Evolutionary conservation across 306 rosid genomes (phyloP), one percentile per base, ranked within the genome.

Genomic region (Gleditsia sinensis): DNA sequence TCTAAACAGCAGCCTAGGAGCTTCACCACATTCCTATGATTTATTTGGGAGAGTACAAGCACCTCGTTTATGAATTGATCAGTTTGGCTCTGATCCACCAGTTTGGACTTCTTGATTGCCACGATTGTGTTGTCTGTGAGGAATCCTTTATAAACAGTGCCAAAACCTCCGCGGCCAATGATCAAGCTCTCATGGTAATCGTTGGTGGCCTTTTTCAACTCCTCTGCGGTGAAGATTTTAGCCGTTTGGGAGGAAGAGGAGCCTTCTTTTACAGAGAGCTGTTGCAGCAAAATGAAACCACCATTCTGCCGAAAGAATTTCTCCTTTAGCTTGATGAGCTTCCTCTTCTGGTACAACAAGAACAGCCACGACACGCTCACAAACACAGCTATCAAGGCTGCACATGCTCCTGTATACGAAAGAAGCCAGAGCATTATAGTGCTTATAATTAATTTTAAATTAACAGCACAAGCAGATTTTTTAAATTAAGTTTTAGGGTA

Each of bases 291-390:
- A n/a, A 69, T 2, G 2, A 69, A 4, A 3, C 85, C 83, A 24
- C 83, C 88, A 69, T 84, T 81, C 36, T 51, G 27, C 11, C 14
- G 13, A 21, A 77, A 80, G 25, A 80, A 80, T 7, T 25, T 72
- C 45, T 77, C 75, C 34, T 75, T 83, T 1, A 49, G 48, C 34
- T 43, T 65, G 9, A 75, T 50, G 39, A 79, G 68, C 23, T 66
- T 79, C 78, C 86, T 74, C 40, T 69, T 75, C 46, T 23, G 62
- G 43, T 60, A 42, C 13, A 42, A 16, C 48, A 83, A 75, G 62
- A 11, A 74, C 27, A 74, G n/a, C 74, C 83, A 78, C 3, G 66
- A 51, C 40, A 20, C 19, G 3, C 67, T 7, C 19, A 32, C 72
- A 1, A 56, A 3, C 13, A 83, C 20, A 1, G 64, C 63, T 4